Percentiles rank a stretch among this genome's conserved stretches.
Conservation (phyloP, 495 filamentous ascomycete genomes). For the Aspergillus sparsus region DNA sequence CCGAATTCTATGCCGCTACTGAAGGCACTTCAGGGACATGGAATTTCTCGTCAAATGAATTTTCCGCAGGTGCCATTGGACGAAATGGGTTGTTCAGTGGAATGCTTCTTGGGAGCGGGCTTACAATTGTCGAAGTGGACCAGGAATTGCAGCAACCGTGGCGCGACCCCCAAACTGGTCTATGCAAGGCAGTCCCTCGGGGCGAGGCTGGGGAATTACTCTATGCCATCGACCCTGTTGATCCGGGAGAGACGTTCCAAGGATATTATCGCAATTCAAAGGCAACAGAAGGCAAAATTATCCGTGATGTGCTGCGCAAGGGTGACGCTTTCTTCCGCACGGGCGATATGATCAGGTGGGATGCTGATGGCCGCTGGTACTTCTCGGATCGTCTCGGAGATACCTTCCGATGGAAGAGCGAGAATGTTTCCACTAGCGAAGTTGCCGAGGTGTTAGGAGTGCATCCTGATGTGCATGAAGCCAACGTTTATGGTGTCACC, state of each 20-base stretch:
- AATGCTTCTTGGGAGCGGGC: constrained; percentile 48
- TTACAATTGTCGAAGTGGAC: constrained; percentile 72
- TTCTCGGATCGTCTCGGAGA: constrained; percentile 93
- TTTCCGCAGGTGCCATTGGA: constrained; percentile 78
- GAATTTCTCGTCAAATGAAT: constrained; percentile 77
- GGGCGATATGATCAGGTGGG: constrained; percentile 77
- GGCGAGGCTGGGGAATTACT: constrained; percentile 82
- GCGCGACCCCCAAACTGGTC: constrained; percentile 70
- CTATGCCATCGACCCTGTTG: constrained; percentile 64
- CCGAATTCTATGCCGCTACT: constrained; percentile 89
- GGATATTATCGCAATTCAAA: constrained; percentile 81
- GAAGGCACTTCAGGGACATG: constrained; percentile 73
- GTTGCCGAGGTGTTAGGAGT: constrained; percentile 67
- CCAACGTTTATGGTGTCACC: constrained; percentile 85
- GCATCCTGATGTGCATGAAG: constrained; percentile 69
- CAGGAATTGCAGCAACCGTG: constrained; percentile 67
- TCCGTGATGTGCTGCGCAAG: constrained; percentile 73
- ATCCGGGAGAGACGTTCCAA: constrained; percentile 71
- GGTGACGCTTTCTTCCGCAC: constrained; percentile 87
- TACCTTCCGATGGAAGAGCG: constrained; percentile 93
- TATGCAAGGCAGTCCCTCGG: constrained; percentile 60
- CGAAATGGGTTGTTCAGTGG: constrained; percentile 65
- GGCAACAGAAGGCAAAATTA: constrained; percentile 76
- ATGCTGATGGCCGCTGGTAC: constrained; percentile 71
- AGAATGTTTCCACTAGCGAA: constrained; percentile 88